phyloP scores from a whole-genome alignment of 805 yeast genomes.

The Starmerella etchellsii region DNA sequence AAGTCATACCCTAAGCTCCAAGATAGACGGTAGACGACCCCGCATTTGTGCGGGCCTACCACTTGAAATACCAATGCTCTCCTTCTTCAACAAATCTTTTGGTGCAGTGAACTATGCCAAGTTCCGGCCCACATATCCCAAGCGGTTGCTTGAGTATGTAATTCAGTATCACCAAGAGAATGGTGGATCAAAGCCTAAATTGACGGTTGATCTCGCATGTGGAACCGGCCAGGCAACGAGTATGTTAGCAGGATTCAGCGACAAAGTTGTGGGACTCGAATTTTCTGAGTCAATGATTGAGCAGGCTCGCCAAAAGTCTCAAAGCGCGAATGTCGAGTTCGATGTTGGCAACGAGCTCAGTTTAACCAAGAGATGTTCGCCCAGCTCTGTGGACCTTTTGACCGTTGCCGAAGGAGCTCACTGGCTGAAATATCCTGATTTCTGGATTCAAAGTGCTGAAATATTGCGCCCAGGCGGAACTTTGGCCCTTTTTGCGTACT shows the following conservation, averaged over 20 bases:
- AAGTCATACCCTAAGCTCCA: too few species aligned
- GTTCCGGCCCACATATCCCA: slow-evolving; percentile 59
- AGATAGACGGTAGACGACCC: too few species aligned
- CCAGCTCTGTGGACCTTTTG: slow-evolving; percentile 43
- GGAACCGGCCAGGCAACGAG: slow-evolving; percentile 68
- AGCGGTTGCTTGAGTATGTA: slow-evolving; percentile 34
- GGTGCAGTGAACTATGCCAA: slow-evolving; percentile 40
- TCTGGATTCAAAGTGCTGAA: slow-evolving; percentile 38
- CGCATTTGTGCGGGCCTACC: too few species aligned
- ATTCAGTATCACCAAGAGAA: slow-evolving; percentile 23
- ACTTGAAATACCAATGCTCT: too few species aligned
- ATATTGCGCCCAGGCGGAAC: slow-evolving; percentile 52
- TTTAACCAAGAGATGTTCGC: slow-evolving; percentile 18
- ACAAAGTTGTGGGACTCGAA: slow-evolving; percentile 51
- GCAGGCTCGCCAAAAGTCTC: slow-evolving; percentile 28
- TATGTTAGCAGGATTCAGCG: slow-evolving; percentile 36
- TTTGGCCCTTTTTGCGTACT: slow-evolving; percentile 66
- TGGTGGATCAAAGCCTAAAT: slow-evolving; percentile 8
- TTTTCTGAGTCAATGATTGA: slow-evolving; percentile 44
- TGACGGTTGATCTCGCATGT: slow-evolving; percentile 63
- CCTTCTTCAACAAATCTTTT: slow-evolving; percentile 44
- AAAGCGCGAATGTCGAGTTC: slow-evolving; percentile 19
- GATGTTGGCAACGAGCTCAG: slow-evolving; percentile 18
- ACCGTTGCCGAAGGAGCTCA: slow-evolving; percentile 81
- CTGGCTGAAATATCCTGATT: slow-evolving; percentile 54